Base-by-base conservation (phyloP, 2,329 filamentous ascomycete species). In the Zasmidium cellare region DNA sequence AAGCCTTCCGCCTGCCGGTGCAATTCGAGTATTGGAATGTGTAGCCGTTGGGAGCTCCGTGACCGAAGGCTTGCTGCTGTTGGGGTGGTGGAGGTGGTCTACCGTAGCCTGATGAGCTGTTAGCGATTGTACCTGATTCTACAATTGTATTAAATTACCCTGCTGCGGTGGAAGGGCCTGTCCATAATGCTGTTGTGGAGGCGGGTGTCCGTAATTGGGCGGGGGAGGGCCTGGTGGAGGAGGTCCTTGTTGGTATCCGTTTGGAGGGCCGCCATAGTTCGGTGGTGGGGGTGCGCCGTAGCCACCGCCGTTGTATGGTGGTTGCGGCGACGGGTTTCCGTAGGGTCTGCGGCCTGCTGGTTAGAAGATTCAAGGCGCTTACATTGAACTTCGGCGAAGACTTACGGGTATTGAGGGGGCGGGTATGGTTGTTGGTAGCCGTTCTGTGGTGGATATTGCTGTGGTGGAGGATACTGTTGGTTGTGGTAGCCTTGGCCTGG, bases 11-110 rank as follows among this genome's bases (percentile, higher is more conserved):
- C 68, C 87, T 86, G 47, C 92, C 93, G 3, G 89, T 96, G 74
- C 92, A 97, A 65, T 88, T 88, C 48, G 92, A 96, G 76, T 97
- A 97, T 75, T 93, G 90, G 76, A 92, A 97, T 46, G 82, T 85
- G 75, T 96, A 96, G 67, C 82, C 83, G 62, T 86, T 82, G 18
- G 92, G 92, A 14, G 92, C 92, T 57, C 91, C 92, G 60, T 87
- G 81, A 56, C 92, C 90, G 70, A 94, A 94, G 61, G 83, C 80
- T 72, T 92, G 89, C 55, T 63, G 63, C 35, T 68, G 63, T 46
- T 68, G 66, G 3, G 73, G 73, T 41, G 71, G 73, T 20, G 73
- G 71, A 44, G 69, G 68, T 23, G 69, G 67, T 51, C 62, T 47
- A 51, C 64, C 63, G 57, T 65, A 67, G 38, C 52, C 64, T 65